phyloP scores from a whole-genome alignment of 2,329 filamentous ascomycete species.

The Didymella arachidicola region DNA sequence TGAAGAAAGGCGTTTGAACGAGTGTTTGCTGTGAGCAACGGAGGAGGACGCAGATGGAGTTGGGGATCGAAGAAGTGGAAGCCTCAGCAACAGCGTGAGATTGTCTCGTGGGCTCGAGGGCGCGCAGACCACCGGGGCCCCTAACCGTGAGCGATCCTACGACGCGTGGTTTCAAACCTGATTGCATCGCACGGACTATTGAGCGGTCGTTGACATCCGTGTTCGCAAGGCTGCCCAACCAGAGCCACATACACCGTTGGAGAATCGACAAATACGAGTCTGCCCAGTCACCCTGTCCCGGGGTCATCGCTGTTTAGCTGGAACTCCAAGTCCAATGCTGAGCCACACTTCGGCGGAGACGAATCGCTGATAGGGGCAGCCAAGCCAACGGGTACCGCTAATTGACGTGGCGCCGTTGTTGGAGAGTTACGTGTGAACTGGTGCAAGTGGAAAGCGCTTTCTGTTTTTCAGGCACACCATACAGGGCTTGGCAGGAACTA shows the following conservation, averaged over 20 bases:
- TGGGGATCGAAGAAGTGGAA: slow-evolving; percentile 4
- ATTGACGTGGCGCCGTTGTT: not conserved
- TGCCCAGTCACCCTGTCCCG: slow-evolving; percentile 3
- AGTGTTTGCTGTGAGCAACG: slow-evolving; percentile 8
- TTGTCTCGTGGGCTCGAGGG: slow-evolving; percentile 7
- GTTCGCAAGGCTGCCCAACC: slow-evolving; percentile 10
- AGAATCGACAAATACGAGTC: slow-evolving; percentile 14
- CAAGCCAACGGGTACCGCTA: not conserved
- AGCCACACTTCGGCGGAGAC: slow-evolving; percentile 5
- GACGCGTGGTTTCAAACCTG: slow-evolving; percentile 19
- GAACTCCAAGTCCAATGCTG: not conserved
- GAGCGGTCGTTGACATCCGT: slow-evolving; percentile 5
- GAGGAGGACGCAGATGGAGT: slow-evolving; percentile 3
- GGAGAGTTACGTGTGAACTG: not conserved
- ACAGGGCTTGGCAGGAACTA: not conserved
- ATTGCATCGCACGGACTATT: slow-evolving; percentile 2
- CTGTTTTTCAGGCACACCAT: not conserved
- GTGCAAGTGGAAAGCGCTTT: not conserved
- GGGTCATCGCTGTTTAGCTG: slow-evolving; percentile 5
- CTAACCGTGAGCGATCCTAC: slow-evolving; percentile 6
- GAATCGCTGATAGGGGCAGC: slow-evolving; percentile 2
- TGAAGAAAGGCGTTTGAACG: slow-evolving; percentile 8
- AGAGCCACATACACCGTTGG: not conserved
- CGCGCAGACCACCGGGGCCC: slow-evolving; percentile 9
- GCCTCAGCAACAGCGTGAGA: slow-evolving; percentile 9